phyloP scores from a whole-genome alignment of 495 filamentous ascomycete genomes.

The Cladorrhinum samala region DNA sequence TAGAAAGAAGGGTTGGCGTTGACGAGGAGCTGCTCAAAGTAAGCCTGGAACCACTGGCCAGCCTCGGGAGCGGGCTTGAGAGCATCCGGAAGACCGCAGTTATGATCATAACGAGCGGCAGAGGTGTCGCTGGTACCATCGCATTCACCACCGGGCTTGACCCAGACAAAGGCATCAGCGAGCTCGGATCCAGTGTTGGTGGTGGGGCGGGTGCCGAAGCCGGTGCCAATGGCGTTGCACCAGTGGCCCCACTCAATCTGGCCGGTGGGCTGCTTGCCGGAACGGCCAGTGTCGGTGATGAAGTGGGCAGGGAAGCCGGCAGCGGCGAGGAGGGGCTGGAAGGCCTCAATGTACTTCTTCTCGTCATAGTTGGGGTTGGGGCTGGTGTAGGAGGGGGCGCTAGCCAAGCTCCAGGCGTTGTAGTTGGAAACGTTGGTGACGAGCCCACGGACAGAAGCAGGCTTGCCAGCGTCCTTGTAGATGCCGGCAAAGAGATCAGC shows the following conservation, averaged over 20 bases:
- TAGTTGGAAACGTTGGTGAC: constrained; percentile 79
- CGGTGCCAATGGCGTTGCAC: constrained; percentile 73
- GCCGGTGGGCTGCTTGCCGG: constrained; percentile 67
- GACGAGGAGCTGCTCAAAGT: constrained; percentile 63
- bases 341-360: constrained; percentile 60
- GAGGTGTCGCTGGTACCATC: constrained; percentile 65
- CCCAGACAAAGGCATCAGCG: constrained; percentile 76
- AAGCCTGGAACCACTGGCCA: constrained; percentile 73
- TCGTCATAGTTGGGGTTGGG: constrained; percentile 61
- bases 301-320: constrained; percentile 64
- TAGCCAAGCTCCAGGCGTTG: constrained; percentile 52
- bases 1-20: constrained; percentile 60
- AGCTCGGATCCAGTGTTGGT: constrained; percentile 55
- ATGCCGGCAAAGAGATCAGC: constrained; percentile 60
- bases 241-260: constrained; percentile 65
- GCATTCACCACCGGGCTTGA: constrained; percentile 77
- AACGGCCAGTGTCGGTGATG: constrained; percentile 64
- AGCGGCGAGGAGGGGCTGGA: constrained; percentile 54
- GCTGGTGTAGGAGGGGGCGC: constrained; percentile 26
- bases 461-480: constrained; percentile 60
- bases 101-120: constrained; percentile 61
- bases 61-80: constrained; percentile 68
- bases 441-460: constrained; percentile 61
- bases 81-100: constrained; percentile 58
- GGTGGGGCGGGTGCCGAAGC: constrained; percentile 66